Evolutionary conservation across 2,329 filamentous ascomycete species (phyloP).

Genomic region (Amylocarpus encephaloides): DNA sequence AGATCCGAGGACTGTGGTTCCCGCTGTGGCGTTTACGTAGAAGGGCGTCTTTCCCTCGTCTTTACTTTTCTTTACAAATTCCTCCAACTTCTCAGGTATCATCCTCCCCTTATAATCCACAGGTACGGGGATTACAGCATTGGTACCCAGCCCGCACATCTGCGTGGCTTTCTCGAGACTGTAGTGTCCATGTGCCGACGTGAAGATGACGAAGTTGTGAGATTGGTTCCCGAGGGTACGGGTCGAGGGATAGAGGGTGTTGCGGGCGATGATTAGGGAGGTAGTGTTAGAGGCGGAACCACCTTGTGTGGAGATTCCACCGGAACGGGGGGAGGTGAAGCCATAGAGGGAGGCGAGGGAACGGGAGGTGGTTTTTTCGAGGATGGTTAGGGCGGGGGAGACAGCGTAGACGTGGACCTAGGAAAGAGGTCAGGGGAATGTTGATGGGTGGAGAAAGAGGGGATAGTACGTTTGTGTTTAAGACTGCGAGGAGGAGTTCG

Average conservation of each 20-base stretch:
- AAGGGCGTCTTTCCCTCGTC: conserved; percentile 71
- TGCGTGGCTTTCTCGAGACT: conserved; percentile 92
- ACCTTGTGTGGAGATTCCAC: conserved; percentile 67
- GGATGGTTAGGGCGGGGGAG: conserved; percentile 77
- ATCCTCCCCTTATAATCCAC: conserved; percentile 70
- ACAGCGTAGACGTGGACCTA: conserved; percentile 88
- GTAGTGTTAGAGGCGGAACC: conserved; percentile 81
- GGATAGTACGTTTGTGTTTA: conserved; percentile 77
- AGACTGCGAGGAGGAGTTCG: conserved; percentile 73
- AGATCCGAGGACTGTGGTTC: conserved; percentile 85
- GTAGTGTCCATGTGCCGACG: conserved; percentile 86
- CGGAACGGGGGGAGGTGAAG: conserved; percentile 59
- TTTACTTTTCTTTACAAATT: conserved; percentile 55
- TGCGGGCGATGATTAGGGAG: conserved; percentile 80
- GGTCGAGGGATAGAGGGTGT: conserved; percentile 72
- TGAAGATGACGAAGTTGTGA: conserved; percentile 74
- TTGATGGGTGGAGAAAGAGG: conserved; percentile 1
- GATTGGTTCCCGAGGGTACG: conserved; percentile 65
- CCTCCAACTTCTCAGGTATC: conserved; percentile 57
- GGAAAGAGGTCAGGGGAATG: background rate
- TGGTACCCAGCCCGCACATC: conserved; percentile 75
- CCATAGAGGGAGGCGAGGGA: conserved; percentile 72
- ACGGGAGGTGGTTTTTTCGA: conserved; percentile 77
- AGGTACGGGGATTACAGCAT: conserved; percentile 65
- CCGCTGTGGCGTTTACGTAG: conserved; percentile 92